Percentiles rank a stretch among this genome's conserved stretches.
Conservation (phyloP, 805 yeast species). For the Cyberlindnera misumaiensis region DNA sequence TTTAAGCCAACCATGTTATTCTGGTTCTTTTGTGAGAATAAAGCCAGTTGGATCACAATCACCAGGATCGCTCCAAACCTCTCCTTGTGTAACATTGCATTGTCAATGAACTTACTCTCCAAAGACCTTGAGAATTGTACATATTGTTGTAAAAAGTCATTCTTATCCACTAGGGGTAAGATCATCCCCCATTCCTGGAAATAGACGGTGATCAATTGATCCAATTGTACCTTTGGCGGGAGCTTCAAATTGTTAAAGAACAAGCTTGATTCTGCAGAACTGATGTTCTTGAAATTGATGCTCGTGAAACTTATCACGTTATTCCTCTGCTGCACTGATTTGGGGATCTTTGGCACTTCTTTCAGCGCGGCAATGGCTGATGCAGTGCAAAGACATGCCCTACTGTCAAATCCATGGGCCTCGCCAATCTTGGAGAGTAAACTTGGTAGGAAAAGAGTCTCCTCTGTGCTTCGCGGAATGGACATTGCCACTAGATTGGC, state of each 20-base stretch:
- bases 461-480: conserved; percentile 72
- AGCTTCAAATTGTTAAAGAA: conserved; percentile 39
- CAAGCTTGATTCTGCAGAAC: conserved; percentile 34
- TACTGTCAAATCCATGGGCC: conserved; percentile 64
- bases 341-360: conserved; percentile 31
- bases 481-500: conserved; percentile 63
- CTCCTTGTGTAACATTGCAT: conserved; percentile 38
- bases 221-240: conserved; percentile 54
- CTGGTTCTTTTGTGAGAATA: conserved; percentile 22
- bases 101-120: conserved; percentile 36
- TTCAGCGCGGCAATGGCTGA: conserved; percentile 65
- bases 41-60: conserved; percentile 42
- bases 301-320: conserved; percentile 26
- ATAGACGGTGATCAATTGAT: conserved; percentile 58
- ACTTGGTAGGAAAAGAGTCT: conserved; percentile 68
- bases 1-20: neutral
- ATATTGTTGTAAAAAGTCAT: conserved; percentile 60
- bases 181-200: conserved; percentile 74
- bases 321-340: conserved; percentile 10
- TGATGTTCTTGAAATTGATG: conserved; percentile 32
- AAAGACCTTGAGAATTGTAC: conserved; percentile 37
- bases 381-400: conserved; percentile 65
- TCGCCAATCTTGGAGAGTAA: conserved; percentile 62
- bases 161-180: conserved; percentile 64
- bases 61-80: conserved; percentile 46